Percentiles rank a stretch among this genome's conserved stretches.
phyloP scores from a whole-genome alignment of 1,284 basidiomycete species.

The Ceratorhiza oryzae-sativae region DNA sequence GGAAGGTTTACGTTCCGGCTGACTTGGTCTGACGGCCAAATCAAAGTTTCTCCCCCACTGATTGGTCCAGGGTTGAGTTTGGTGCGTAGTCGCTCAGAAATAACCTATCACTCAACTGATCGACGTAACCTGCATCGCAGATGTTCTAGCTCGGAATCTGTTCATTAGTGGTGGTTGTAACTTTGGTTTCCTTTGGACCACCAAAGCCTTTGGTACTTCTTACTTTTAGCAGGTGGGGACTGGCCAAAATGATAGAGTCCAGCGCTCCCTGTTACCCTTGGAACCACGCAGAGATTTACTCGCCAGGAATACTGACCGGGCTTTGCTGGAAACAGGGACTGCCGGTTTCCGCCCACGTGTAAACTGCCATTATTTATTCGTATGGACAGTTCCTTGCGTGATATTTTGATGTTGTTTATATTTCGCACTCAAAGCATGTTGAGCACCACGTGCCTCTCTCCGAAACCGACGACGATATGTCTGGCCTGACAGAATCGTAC shows the following conservation, averaged over 20 bases:
- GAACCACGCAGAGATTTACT: too few relatives aligned
- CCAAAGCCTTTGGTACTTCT: too few relatives aligned
- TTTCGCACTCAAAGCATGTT: background rate
- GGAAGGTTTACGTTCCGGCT: slow-evolving; percentile 1
- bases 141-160: slow-evolving; percentile 33
- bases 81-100: background rate
- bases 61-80: slow-evolving; percentile 1
- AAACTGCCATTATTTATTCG: background rate
- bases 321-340: too few relatives aligned
- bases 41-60: slow-evolving; percentile 20
- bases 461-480: too few relatives aligned
- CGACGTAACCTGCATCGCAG: slow-evolving; percentile 1
- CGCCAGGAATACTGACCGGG: too few relatives aligned
- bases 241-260: too few relatives aligned
- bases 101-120: background rate
- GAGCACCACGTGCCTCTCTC: too few relatives aligned
- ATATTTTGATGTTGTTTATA: background rate
- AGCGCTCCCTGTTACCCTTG: too few relatives aligned
- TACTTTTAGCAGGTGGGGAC: too few relatives aligned
- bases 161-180: too few relatives aligned
- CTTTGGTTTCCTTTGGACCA: too few relatives aligned
- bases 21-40: background rate
- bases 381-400: background rate
- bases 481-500: background rate
- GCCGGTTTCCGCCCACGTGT: background rate